Evolutionary conservation across 169 alveolate species (phyloP).

Genomic region (Ichthyophthirius multifiliis): DNA sequence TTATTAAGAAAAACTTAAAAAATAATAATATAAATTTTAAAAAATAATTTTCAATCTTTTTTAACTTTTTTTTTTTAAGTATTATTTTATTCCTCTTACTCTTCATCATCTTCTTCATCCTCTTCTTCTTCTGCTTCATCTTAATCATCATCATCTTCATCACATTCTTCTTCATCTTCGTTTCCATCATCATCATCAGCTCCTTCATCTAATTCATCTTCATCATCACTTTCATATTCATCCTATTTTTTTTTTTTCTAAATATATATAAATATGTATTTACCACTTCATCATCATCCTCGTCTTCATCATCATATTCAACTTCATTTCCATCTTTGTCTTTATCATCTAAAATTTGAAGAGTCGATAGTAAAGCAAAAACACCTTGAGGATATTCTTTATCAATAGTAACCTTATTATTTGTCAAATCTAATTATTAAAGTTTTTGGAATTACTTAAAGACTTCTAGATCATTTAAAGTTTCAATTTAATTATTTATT

Average conservation of each 20-base stretch:
- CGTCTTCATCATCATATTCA: constrained; percentile 1
- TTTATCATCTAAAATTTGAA: not conserved
- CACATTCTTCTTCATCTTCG: not conserved
- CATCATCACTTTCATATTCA: not conserved
- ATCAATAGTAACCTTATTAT: not conserved
- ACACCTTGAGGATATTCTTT: not conserved
- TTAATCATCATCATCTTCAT: not conserved
- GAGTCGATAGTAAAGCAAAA: not conserved
- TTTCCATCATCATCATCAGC: not conserved
- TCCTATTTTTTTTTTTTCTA: not conserved
- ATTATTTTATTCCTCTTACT: not conserved
- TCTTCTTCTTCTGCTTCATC: not conserved
- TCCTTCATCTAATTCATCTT: not conserved
- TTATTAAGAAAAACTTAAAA: too few relatives aligned
- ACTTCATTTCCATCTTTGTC: not conserved
- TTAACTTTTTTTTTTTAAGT: constrained; percentile 6
- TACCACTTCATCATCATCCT: not conserved
- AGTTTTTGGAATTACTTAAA: not conserved
- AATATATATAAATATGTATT: not conserved
- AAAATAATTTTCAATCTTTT: not conserved
- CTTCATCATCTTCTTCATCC: not conserved
- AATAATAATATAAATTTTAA: too few relatives aligned
- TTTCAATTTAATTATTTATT: not conserved
- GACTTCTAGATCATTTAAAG: not conserved
- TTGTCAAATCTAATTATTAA: not conserved